Base-by-base conservation (phyloP, 805 yeast species). In the Saccharomyces cerevisiae region DNA sequence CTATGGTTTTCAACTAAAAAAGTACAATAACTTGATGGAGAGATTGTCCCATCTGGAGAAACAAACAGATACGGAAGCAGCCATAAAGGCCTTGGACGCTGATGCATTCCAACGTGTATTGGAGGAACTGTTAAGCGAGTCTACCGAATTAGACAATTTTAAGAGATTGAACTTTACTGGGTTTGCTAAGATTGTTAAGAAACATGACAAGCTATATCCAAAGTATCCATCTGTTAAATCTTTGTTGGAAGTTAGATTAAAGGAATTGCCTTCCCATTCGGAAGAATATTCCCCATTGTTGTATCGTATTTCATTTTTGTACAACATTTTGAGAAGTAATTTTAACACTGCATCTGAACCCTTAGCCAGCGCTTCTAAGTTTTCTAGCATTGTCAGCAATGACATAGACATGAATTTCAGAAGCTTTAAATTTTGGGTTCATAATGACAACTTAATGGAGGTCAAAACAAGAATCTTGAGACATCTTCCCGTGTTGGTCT, bases 391-490 rank as follows among this genome's bases (percentile, higher is more conserved):
- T 17, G 60, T 59, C 17, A 60, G 62, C 41, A 74, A 75, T 53
- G 65, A 65, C 49, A 55, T 57, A 8, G 69, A 69, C 41, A 58
- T 64, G 36, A 72, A 71, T 50, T 67, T 83, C 63, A 75, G 84
- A 76, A 84, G 89, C 14, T 83, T 85, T 71, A 89, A 88, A 73
- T 92, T 92, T 71, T 92, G 99, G 99, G 79, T 94, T 47, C 98
- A 92, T 69, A 91, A 92, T n/a, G 99, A 94, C 62, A 87, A 89
- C 68, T 69, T 94, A 68, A 91, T 92, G 97, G 98, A 92, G 73
- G 96, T 91, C 53, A 92, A 92, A 74, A 89, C 98, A n/a, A 83
- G 90, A 56, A 88, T 92, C 60, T 79, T 92, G 67, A 85, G 98
- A 69, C 96, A 89, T 64, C 79, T 92, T 60, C 99, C 99, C 1